Conservation (phyloP, 805 yeast species). For the Yamadazyma laniorum region DNA sequence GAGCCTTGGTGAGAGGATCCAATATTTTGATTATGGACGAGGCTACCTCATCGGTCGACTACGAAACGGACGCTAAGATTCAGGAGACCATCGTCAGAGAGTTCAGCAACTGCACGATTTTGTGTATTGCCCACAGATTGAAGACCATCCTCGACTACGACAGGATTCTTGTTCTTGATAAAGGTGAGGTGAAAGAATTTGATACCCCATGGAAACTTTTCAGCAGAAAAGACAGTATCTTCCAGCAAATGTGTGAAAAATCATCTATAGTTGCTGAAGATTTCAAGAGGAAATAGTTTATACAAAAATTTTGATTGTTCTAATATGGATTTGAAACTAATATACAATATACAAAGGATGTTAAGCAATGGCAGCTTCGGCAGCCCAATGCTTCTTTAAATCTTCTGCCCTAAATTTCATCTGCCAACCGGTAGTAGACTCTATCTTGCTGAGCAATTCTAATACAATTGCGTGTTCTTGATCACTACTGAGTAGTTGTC, state of each 20-base stretch:
- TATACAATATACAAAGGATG: too few relatives aligned
- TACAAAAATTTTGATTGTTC: too few relatives aligned
- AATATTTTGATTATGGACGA: conserved; percentile 79
- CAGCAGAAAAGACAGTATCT: conserved; percentile 47
- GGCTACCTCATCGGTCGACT: conserved; percentile 78
- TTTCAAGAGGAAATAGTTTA: conserved; percentile 21
- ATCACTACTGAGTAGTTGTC: conserved; percentile 23
- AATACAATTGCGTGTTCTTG: conserved; percentile 21
- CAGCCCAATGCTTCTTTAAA: conserved; percentile 23
- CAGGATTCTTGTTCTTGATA: conserved; percentile 74
- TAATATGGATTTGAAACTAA: too few relatives aligned
- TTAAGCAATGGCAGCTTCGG: conserved; percentile 1
- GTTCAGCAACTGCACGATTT: conserved; percentile 66
- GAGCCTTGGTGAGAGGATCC: conserved; percentile 76
- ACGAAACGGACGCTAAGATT: conserved; percentile 78
- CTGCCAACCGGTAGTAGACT: conserved; percentile 29
- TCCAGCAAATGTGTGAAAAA: conserved; percentile 67
- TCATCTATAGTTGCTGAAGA: conserved; percentile 45
- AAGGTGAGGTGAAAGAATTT: conserved; percentile 71
- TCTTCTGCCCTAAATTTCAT: conserved; percentile 29
- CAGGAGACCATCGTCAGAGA: conserved; percentile 70
- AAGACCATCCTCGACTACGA: conserved; percentile 72
- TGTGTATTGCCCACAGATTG: conserved; percentile 86
- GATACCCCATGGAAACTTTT: conserved; percentile 71
- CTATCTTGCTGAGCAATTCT: conserved; percentile 21